These are phyloP conservation scores for Grosmannia serpens DNA, from an alignment of 2,329 filamentous ascomycete species.

Conservation along the genomic window DNA sequence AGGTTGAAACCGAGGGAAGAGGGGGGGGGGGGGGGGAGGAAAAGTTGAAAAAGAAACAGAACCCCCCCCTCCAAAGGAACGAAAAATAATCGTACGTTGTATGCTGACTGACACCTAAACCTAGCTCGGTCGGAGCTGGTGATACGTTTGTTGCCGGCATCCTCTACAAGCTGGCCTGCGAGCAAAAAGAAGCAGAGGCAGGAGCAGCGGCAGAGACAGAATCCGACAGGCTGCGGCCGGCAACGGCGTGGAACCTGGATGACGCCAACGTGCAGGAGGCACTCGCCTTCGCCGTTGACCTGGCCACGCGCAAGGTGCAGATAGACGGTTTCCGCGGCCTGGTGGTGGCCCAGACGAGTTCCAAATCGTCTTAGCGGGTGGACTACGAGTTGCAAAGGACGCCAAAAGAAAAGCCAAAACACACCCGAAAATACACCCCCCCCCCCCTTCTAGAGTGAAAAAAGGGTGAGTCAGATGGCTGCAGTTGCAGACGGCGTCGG, in stretches of 20 bases:
- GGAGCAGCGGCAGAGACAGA: not conserved
- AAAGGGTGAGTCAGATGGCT: not conserved
- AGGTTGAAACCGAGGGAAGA: not conserved
- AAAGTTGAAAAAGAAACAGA: not conserved
- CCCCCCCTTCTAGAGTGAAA: not conserved
- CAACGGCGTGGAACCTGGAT: not conserved
- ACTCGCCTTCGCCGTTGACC: conserved; percentile 49
- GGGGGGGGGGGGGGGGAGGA: no score
- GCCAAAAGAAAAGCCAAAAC: not conserved
- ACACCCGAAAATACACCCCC: not conserved
- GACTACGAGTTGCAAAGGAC: no score
- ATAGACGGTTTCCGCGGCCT: conserved; percentile 53
- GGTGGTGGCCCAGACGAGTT: conserved; percentile 10
- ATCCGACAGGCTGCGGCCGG: not conserved
- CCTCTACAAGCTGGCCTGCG: conserved; percentile 48
- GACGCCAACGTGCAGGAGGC: conserved; percentile 38
- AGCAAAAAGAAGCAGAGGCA: conserved; percentile 15
- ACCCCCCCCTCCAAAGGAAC: no score
- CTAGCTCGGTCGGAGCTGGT: conserved; percentile 59
- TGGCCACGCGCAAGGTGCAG: conserved; percentile 58
- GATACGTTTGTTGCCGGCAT: conserved; percentile 67
- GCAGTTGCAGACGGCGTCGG: not conserved
- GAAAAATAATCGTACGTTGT: not conserved
- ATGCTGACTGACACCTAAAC: not conserved
- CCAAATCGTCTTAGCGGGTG: not conserved